Percentiles rank a stretch among this genome's conserved stretches.
phyloP scores from a whole-genome alignment of 2,329 filamentous ascomycete species.

The Ophiostoma sp. region DNA sequence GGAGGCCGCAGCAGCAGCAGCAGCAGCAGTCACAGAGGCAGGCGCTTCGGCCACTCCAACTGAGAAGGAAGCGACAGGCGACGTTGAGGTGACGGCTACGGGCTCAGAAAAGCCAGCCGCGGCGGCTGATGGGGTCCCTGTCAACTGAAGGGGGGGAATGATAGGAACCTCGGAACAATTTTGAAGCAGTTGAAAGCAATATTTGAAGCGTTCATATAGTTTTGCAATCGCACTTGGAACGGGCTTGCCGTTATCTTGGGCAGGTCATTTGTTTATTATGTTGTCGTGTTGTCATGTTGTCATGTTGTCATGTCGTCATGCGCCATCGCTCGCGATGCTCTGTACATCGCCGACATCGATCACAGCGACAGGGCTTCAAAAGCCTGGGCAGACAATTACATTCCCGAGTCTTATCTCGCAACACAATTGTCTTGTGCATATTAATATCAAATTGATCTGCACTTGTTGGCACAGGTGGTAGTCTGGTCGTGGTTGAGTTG shows the following conservation, averaged over 20 bases:
- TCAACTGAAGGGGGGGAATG: neutral
- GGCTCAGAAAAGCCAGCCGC: neutral
- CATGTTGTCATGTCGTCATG: neutral
- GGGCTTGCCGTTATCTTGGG: too few species aligned
- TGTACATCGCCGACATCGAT: neutral
- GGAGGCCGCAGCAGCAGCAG: conserved; percentile 28
- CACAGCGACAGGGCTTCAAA: too few species aligned
- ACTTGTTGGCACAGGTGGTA: neutral
- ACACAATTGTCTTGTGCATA: neutral
- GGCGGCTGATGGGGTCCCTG: neutral
- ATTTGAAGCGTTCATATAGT: neutral
- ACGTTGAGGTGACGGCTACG: neutral
- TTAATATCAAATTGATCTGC: conserved; percentile 1
- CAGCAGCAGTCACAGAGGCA: neutral
- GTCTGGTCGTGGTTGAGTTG: neutral
- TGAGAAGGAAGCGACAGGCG: neutral
- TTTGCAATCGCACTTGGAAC: neutral
- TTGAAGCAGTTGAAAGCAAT: too few species aligned
- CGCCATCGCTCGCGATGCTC: neutral
- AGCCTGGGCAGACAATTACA: too few species aligned
- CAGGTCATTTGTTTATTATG: neutral
- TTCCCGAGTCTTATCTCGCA: too few species aligned
- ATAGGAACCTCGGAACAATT: too few species aligned
- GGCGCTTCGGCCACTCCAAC: neutral
- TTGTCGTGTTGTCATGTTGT: neutral